Evolutionary conservation across 139 green algal species (phyloP).

Genomic region (Choricystis sp.): DNA sequence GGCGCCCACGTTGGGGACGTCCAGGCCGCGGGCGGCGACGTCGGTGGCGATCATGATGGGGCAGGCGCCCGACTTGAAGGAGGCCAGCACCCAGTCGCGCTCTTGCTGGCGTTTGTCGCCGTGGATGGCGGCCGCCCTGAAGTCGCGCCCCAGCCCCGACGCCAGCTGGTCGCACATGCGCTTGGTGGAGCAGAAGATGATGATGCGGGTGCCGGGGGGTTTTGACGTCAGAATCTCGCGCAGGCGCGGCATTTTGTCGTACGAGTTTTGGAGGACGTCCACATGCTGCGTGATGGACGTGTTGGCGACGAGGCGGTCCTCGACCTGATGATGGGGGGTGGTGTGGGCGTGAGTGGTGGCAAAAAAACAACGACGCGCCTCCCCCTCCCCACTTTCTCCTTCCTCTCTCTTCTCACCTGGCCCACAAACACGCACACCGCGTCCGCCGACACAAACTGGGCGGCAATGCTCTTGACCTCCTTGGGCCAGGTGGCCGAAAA

Average conservation of each 20-base stretch:
- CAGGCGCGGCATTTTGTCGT: slow-evolving; percentile 23
- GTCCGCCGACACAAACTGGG: slow-evolving; percentile 44
- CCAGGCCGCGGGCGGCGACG: slow-evolving; percentile 75
- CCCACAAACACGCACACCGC: background rate
- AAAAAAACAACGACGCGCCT: too few species aligned
- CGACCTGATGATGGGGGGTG: too few species aligned
- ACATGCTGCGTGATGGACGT: slow-evolving; percentile 72
- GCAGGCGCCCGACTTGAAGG: slow-evolving; percentile 71
- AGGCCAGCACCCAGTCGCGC: slow-evolving; percentile 75
- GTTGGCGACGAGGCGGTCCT: slow-evolving; percentile 33
- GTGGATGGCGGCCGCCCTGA: slow-evolving; percentile 58
- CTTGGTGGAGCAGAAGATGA: slow-evolving; percentile 90
- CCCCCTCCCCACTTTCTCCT: too few species aligned
- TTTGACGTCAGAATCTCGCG: slow-evolving; percentile 23
- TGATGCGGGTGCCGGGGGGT: slow-evolving; percentile 41
- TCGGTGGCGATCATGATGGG: slow-evolving; percentile 92
- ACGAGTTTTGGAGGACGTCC: slow-evolving; percentile 44
- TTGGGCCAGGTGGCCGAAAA: slow-evolving; percentile 91
- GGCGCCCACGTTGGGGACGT: slow-evolving; percentile 82
- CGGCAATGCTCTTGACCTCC: slow-evolving; percentile 69
- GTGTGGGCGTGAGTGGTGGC: too few species aligned
- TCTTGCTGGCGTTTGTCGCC: slow-evolving; percentile 92
- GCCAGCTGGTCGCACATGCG: slow-evolving; percentile 75
- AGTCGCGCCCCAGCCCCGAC: background rate
- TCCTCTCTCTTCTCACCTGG: too few species aligned